These are phyloP conservation scores for Colletotrichum gloeosporioides DNA, from an alignment of 2,329 filamentous ascomycete species.

Conservation along the genomic window DNA sequence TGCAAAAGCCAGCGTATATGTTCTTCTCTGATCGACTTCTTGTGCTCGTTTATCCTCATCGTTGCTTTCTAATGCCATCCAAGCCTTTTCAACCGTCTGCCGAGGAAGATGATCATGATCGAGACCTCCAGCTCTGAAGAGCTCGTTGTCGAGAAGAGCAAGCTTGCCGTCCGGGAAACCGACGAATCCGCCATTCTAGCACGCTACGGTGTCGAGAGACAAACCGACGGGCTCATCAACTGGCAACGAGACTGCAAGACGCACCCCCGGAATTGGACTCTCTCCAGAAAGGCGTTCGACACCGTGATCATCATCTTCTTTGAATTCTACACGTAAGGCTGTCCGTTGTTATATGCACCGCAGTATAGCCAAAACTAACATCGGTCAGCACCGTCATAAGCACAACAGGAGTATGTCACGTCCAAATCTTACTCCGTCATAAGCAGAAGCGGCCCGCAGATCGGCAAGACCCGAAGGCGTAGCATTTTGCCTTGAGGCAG, in stretches of 20 bases:
- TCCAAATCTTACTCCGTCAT: too few relatives aligned
- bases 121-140: background rate
- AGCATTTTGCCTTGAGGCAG: background rate
- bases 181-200: background rate
- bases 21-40: background rate
- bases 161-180: background rate
- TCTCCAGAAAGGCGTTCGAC: slow-evolving; percentile 23
- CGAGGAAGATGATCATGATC: background rate
- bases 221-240: slow-evolving; percentile 4
- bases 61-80: background rate
- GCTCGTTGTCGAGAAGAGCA: background rate
- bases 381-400: slow-evolving; percentile 7
- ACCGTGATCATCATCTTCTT: slow-evolving; percentile 25
- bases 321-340: slow-evolving; percentile 27
- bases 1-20: background rate
- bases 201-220: slow-evolving; percentile 6
- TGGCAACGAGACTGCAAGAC: slow-evolving; percentile 2
- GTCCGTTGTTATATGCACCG: background rate
- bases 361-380: background rate
- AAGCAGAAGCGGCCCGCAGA: background rate
- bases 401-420: slow-evolving; percentile 7
- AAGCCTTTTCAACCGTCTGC: background rate
- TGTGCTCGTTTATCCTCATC: background rate
- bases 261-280: slow-evolving; percentile 25
- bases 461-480: background rate